phyloP scores from a whole-genome alignment of 208 protist genomes.

The Phytomonas francai region DNA sequence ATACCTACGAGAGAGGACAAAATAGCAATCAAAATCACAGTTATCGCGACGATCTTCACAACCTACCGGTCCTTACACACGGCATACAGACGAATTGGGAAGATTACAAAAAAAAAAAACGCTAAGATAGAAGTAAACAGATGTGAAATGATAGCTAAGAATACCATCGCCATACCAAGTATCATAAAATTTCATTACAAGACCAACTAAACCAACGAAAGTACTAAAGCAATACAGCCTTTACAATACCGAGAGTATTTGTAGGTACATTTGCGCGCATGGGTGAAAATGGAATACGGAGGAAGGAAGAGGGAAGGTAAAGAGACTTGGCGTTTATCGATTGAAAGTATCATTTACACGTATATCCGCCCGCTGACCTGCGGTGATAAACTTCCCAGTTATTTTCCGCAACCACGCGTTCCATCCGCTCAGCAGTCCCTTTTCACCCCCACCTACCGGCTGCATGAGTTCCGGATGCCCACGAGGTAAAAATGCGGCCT shows the following conservation, averaged over 20 bases:
- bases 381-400: constrained; percentile 28
- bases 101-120: constrained; percentile 12
- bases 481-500: constrained; percentile 46
- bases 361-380: constrained; percentile 40
- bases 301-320: background rate
- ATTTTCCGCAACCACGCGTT: constrained; percentile 40
- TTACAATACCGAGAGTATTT: no score
- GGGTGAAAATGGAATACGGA: no score
- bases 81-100: no score
- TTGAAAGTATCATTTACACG: background rate
- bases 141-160: constrained; percentile 6
- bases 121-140: constrained; percentile 15
- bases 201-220: no score
- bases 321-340: background rate
- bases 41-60: no score
- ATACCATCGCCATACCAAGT: background rate
- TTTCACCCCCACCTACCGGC: constrained; percentile 17
- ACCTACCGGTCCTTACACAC: no score
- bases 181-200: no score
- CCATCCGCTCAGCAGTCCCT: constrained; percentile 23
- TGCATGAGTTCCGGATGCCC: constrained; percentile 48
- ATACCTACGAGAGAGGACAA: no score
- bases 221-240: no score
- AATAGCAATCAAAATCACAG: no score
- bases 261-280: background rate